Conservation (phyloP, 768 basidiomycete genomes). For the Russula sp. region DNA sequence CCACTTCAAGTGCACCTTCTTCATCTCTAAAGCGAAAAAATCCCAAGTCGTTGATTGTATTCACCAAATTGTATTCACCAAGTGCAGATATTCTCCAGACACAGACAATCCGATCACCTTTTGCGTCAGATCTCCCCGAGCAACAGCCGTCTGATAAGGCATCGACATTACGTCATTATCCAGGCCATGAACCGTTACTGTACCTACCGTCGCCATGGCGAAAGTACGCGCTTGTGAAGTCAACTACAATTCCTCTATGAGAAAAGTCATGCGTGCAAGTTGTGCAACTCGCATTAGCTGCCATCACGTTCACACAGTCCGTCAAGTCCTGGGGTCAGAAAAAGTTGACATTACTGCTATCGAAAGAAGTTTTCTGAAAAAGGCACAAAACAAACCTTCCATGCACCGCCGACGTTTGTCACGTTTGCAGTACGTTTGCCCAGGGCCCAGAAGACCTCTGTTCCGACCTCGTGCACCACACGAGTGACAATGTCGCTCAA, state of each 20-base stretch:
- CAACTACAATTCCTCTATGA: conserved; percentile 47
- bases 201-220: conserved; percentile 79
- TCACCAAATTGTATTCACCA: no score
- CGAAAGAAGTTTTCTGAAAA: neutral
- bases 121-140: conserved; percentile 87
- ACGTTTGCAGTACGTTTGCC: no score
- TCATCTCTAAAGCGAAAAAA: conserved; percentile 78
- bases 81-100: conserved; percentile 91
- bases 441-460: conserved; percentile 93
- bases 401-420: conserved; percentile 91
- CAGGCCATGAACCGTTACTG: conserved; percentile 19
- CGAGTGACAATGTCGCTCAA: conserved; percentile 79
- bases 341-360: conserved; percentile 1
- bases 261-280: conserved; percentile 6
- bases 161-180: conserved; percentile 11
- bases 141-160: conserved; percentile 74
- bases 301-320: conserved; percentile 96
- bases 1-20: conserved; percentile 95
- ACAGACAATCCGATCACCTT: conserved; percentile 93
- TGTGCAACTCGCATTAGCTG: conserved; percentile 65
- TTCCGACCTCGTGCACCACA: conserved; percentile 95
- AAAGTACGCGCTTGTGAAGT: conserved; percentile 93
- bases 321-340: conserved; percentile 63
- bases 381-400: conserved; percentile 57
- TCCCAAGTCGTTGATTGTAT: conserved; percentile 97